phyloP scores from a whole-genome alignment of 2,329 filamentous ascomycete species.

The Diaporthe ilicicola region DNA sequence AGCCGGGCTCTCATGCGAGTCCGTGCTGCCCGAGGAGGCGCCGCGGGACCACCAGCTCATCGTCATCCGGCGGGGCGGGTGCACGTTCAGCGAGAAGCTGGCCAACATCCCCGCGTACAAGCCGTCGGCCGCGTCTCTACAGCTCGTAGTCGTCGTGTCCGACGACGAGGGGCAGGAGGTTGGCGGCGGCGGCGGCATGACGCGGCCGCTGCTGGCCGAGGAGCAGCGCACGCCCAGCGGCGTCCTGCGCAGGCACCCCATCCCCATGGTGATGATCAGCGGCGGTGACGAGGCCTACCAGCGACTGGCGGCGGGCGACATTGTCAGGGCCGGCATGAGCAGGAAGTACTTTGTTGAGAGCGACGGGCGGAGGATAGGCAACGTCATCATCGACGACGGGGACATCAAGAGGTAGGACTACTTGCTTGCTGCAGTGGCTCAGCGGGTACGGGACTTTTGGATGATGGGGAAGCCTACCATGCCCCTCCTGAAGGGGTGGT shows the following conservation, averaged over 20 bases:
- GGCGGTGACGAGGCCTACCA: constrained; percentile 74
- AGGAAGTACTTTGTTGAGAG: constrained; percentile 83
- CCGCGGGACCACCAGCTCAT: constrained; percentile 76
- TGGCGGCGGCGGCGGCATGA: constrained; percentile 43
- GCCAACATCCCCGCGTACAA: constrained; percentile 83
- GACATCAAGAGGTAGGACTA: constrained; percentile 34
- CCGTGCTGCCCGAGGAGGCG: constrained; percentile 60
- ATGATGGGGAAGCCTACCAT: too few relatives aligned
- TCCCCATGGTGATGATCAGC: constrained; percentile 85
- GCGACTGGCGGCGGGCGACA: constrained; percentile 59
- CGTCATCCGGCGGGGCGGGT: constrained; percentile 82
- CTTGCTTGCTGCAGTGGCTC: not conserved
- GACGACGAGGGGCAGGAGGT: constrained; percentile 56
- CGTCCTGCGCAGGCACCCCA: constrained; percentile 72
- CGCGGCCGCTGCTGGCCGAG: constrained; percentile 77
- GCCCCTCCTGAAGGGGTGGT: not conserved
- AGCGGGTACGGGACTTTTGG: too few relatives aligned
- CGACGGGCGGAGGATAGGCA: constrained; percentile 80
- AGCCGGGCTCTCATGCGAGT: constrained; percentile 72
- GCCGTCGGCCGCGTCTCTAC: constrained; percentile 68
- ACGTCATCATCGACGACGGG: constrained; percentile 71
- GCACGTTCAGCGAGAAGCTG: constrained; percentile 85
- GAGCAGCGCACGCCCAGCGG: constrained; percentile 76
- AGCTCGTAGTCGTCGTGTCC: constrained; percentile 83
- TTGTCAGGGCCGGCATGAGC: constrained; percentile 77